A percentile compares a stretch with the other conserved stretches of the same genome.
Conservation (phyloP, 2,329 filamentous ascomycete genomes). For the Monosporascus cannonballus region DNA sequence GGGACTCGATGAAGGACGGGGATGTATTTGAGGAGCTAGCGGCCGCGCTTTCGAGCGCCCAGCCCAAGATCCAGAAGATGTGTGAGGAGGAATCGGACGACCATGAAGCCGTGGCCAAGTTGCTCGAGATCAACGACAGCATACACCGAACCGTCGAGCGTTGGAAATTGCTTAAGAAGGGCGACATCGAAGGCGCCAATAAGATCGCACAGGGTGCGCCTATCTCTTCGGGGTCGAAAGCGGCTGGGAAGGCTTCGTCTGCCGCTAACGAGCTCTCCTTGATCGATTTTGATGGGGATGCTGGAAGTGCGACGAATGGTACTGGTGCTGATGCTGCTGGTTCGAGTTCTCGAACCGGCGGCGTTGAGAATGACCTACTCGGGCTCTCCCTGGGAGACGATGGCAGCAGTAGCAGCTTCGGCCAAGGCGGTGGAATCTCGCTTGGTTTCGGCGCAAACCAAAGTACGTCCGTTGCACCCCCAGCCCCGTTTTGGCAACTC, state of each 20-base stretch:
- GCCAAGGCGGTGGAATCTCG: constrained; percentile 74
- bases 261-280: constrained; percentile 72
- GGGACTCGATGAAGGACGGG: constrained; percentile 67
- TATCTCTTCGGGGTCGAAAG: constrained; percentile 18
- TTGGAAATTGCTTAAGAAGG: constrained; percentile 94
- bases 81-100: constrained; percentile 98
- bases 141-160: constrained; percentile 95
- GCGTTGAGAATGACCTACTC: constrained; percentile 83
- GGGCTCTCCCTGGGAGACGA: constrained; percentile 76
- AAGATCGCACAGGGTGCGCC: constrained; percentile 77
- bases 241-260: constrained; percentile 59
- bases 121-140: constrained; percentile 97
- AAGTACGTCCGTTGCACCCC: constrained; percentile 39
- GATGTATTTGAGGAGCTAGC: constrained; percentile 79
- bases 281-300: constrained; percentile 77
- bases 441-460: constrained; percentile 69
- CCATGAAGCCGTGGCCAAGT: constrained; percentile 87
- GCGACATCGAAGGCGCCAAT: constrained; percentile 76
- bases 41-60: constrained; percentile 80
- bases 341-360: constrained; percentile 48
- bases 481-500: no score
- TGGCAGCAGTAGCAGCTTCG: constrained; percentile 47
- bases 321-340: constrained; percentile 31
- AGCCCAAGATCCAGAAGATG: constrained; percentile 99
- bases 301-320: constrained; percentile 42